Conservation (phyloP, 805 yeast genomes). For the Nakazawaea peltata region DNA sequence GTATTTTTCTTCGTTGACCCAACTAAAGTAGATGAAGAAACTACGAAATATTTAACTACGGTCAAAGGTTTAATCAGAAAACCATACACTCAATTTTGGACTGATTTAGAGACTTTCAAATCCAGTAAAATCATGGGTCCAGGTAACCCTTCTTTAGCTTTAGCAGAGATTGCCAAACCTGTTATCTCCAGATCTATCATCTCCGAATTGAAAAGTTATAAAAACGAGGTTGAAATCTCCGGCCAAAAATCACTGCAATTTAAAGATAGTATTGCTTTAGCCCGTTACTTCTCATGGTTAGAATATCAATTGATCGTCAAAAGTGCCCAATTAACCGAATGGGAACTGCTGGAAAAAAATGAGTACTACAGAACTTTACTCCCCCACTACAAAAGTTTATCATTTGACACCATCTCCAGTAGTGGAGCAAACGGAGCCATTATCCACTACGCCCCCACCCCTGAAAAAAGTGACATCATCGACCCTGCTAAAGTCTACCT, state of each 20-base stretch:
- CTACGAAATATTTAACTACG: slow-evolving; percentile 19
- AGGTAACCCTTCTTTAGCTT: slow-evolving; percentile 5
- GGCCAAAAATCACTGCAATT: slow-evolving; percentile 73
- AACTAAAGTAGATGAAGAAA: slow-evolving; percentile 26
- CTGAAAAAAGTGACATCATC: slow-evolving; percentile 47
- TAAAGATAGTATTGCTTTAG: slow-evolving; percentile 75
- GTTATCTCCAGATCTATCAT: slow-evolving; percentile 23
- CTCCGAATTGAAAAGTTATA: slow-evolving; percentile 62
- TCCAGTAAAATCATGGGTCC: slow-evolving; percentile 8
- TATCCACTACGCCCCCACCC: slow-evolving; percentile 68
- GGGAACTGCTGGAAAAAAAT: slow-evolving; percentile 47
- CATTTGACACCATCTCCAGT: slow-evolving; percentile 72
- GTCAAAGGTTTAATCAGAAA: slow-evolving; percentile 27
- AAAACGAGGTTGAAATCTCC: slow-evolving; percentile 62
- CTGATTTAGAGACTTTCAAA: slow-evolving; percentile 25
- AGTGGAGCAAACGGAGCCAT: slow-evolving; percentile 71
- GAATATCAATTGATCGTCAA: slow-evolving; percentile 43
- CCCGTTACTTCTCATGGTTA: slow-evolving; percentile 77
- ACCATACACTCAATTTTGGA: slow-evolving; percentile 48
- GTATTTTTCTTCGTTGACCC: slow-evolving; percentile 50
- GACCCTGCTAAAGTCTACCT: slow-evolving; percentile 64
- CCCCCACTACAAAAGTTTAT: slow-evolving; percentile 52
- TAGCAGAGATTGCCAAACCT: slow-evolving; percentile 4
- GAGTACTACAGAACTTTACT: slow-evolving; percentile 34
- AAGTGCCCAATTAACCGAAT: slow-evolving; percentile 42